Conservation (phyloP, 2,329 filamentous ascomycete species). For the Aspergillus fructus region DNA sequence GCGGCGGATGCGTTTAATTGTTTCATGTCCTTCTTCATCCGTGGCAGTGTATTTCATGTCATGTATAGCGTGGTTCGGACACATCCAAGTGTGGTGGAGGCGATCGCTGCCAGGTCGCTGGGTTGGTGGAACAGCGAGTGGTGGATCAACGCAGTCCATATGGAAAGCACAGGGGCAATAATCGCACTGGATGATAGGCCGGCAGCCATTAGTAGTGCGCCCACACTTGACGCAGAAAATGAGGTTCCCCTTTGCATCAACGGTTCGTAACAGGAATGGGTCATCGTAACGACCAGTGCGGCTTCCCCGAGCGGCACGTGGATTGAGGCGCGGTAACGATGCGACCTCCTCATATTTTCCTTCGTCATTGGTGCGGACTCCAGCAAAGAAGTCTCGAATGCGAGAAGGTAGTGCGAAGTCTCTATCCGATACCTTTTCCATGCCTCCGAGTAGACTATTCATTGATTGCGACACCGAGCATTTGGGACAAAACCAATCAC, state of each 20-base stretch:
- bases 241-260: constrained; percentile 69
- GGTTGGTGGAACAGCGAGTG: constrained; percentile 74
- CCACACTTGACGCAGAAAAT: constrained; percentile 79
- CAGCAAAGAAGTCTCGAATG: constrained; percentile 75
- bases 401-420: constrained; percentile 70
- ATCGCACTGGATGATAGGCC: constrained; percentile 83
- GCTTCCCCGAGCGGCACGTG: constrained; percentile 21
- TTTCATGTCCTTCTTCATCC: constrained; percentile 54
- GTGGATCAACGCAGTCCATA: constrained; percentile 85
- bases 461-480: constrained; percentile 56
- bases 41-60: constrained; percentile 54
- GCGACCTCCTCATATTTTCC: constrained; percentile 77
- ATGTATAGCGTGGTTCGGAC: constrained; percentile 81
- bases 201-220: constrained; percentile 60
- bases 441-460: constrained; percentile 61
- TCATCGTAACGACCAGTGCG: constrained; percentile 28
- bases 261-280: constrained; percentile 50
- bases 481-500: constrained; percentile 79
- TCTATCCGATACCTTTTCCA: constrained; percentile 69
- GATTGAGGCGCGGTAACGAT: constrained; percentile 27
- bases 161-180: constrained; percentile 83
- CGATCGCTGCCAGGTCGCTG: constrained; percentile 47
- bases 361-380: constrained; percentile 71
- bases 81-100: constrained; percentile 75
- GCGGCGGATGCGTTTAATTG: constrained; percentile 32